These are phyloP conservation scores for Plasmopara viticola DNA, from an alignment of 352 stramenopile species.

Conservation along the genomic window DNA sequence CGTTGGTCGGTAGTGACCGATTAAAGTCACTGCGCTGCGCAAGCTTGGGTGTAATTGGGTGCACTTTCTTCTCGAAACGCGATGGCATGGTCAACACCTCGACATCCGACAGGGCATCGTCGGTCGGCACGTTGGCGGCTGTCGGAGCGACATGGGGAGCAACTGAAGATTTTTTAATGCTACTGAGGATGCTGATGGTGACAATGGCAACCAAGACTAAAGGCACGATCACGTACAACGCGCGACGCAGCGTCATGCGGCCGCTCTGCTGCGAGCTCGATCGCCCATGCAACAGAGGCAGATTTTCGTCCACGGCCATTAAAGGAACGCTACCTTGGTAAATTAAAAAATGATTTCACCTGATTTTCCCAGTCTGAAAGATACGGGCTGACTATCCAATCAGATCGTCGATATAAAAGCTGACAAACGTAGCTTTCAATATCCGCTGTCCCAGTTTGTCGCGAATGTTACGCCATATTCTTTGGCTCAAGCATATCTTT, in stretches of 20 bases:
- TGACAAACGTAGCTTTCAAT: too few relatives aligned
- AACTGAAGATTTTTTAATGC: constrained; percentile 11
- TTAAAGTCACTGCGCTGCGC: constrained; percentile 39
- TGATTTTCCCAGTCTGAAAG: too few relatives aligned
- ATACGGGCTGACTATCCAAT: too few relatives aligned
- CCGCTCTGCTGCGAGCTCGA: constrained; percentile 6
- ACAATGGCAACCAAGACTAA: constrained; percentile 44
- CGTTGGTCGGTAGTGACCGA: constrained; percentile 74
- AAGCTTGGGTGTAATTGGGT: constrained; percentile 57
- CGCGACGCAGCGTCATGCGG: constrained; percentile 30
- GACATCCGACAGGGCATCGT: constrained; percentile 21
- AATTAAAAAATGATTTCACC: too few relatives aligned
- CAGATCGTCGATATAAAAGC: too few relatives aligned
- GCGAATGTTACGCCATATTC: too few relatives aligned
- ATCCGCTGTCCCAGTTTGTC: too few relatives aligned
- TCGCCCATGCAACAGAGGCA: constrained; percentile 39
- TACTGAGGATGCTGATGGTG: constrained; percentile 39
- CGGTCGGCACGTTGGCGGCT: neutral
- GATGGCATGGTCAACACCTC: constrained; percentile 53
- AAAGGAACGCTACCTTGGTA: too few relatives aligned
- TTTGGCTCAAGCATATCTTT: too few relatives aligned
- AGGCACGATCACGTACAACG: constrained; percentile 51
- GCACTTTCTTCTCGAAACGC: constrained; percentile 44
- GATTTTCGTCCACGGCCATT: constrained; percentile 40
- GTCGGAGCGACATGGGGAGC: neutral